These are phyloP conservation scores for Myxozyma vanderwaltii DNA, from an alignment of 805 yeast species.

Conservation along the genomic window DNA sequence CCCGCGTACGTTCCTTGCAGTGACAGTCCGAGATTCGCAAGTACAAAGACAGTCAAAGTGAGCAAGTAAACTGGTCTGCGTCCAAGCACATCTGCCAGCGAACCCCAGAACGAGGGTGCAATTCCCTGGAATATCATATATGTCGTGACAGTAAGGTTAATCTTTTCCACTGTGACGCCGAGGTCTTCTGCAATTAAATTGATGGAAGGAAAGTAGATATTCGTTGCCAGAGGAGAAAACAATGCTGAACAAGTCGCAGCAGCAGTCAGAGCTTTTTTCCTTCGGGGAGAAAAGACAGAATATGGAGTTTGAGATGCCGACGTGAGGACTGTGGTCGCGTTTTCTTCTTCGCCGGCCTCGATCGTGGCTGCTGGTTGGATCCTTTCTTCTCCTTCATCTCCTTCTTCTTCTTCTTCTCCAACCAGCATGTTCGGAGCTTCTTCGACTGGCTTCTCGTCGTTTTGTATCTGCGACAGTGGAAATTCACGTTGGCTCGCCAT, in stretches of 20 bases:
- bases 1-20: constrained; percentile 61
- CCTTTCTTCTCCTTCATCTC: not conserved
- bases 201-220: constrained; percentile 80
- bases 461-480: no score
- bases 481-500: no score
- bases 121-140: constrained; percentile 77
- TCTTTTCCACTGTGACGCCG: constrained; percentile 55
- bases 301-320: constrained; percentile 22
- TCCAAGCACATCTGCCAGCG: constrained; percentile 70
- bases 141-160: constrained; percentile 73
- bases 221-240: constrained; percentile 71
- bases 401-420: not conserved
- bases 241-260: constrained; percentile 53
- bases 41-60: constrained; percentile 58
- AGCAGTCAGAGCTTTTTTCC: constrained; percentile 16
- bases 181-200: constrained; percentile 59
- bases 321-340: constrained; percentile 1
- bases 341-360: no score
- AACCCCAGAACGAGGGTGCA: constrained; percentile 68
- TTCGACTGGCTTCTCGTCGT: no score
- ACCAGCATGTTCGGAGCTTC: no score
- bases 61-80: constrained; percentile 66
- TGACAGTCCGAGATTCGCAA: constrained; percentile 71
- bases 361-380: no score
- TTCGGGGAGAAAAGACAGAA: constrained; percentile 13